Conservation (phyloP, 2,329 filamentous ascomycete species). For the Tolypocladium guangdongense region DNA sequence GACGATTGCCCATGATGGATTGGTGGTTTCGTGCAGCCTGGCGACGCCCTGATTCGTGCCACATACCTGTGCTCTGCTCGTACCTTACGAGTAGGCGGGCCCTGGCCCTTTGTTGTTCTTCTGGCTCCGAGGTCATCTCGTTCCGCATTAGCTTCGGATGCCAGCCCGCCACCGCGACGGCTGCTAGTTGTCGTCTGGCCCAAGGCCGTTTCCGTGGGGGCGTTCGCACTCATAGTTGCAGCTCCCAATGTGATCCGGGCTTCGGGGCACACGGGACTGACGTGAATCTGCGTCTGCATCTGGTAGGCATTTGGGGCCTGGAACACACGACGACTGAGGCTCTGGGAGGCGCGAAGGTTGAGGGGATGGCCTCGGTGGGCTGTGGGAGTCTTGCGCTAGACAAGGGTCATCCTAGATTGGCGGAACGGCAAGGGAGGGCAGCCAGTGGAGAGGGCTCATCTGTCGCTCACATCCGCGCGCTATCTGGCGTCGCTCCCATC, state of each 20-base stretch:
- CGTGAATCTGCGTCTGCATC: not conserved
- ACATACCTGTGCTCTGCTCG: not conserved
- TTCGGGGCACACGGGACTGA: not conserved
- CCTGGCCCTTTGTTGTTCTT: no score
- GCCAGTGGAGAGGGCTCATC: not conserved
- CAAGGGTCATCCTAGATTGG: slow-evolving; percentile 16
- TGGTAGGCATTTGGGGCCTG: not conserved
- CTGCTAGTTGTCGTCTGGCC: not conserved
- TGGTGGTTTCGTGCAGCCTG: not conserved
- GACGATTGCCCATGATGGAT: not conserved
- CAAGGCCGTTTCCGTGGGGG: not conserved
- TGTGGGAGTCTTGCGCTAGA: slow-evolving; percentile 9
- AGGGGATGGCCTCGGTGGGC: not conserved
- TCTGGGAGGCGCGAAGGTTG: not conserved
- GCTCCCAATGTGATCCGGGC: not conserved
- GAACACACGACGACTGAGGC: no score
- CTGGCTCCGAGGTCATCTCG: no score
- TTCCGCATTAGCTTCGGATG: no score
- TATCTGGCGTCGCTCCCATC: not conserved
- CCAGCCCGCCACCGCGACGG: no score
- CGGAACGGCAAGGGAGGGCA: slow-evolving; percentile 9
- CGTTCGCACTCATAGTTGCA: not conserved
- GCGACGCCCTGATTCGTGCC: not conserved
- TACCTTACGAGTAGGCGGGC: no score
- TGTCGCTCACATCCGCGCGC: not conserved